Evolutionary conservation across 225 moss, liverwort and hornwort genomes (phyloP).

Genomic region (Asterella californica): DNA sequence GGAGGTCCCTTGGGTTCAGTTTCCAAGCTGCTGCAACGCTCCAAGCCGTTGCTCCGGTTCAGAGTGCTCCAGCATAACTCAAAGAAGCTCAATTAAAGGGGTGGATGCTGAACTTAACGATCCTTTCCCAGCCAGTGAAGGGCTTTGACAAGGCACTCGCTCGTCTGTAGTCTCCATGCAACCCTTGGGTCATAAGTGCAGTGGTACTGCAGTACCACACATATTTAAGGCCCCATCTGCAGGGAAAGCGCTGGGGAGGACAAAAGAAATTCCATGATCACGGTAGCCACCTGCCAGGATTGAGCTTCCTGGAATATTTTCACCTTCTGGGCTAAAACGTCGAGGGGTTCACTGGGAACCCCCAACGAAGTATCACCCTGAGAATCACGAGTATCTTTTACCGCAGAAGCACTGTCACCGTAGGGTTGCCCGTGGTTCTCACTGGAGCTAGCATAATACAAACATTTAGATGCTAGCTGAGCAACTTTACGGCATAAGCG

Average conservation of each 20-base stretch:
- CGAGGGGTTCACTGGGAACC: constrained; percentile 33
- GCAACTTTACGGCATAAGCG: constrained; percentile 53
- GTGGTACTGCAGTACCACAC: constrained; percentile 60
- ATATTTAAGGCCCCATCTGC: constrained; percentile 56
- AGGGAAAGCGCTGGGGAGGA: constrained; percentile 44
- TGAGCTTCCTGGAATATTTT: constrained; percentile 59
- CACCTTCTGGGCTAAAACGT: constrained; percentile 51
- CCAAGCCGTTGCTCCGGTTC: constrained; percentile 87
- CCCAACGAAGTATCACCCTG: constrained; percentile 2
- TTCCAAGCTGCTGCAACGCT: constrained; percentile 62
- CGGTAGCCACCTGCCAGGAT: constrained; percentile 83
- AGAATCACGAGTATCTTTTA: neutral
- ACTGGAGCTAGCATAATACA: constrained; percentile 48
- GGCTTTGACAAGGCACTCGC: constrained; percentile 64
- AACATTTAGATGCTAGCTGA: constrained; percentile 55
- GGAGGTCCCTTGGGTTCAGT: too few species aligned
- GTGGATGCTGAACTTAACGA: constrained; percentile 45
- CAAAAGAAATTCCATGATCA: constrained; percentile 55
- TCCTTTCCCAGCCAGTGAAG: constrained; percentile 38
- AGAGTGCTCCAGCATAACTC: constrained; percentile 73
- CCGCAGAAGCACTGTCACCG: constrained; percentile 6
- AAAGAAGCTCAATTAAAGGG: constrained; percentile 50
- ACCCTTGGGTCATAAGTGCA: constrained; percentile 83
- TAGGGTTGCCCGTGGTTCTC: constrained; percentile 10
- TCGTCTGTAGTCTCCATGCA: constrained; percentile 69